A percentile compares a stretch with the other conserved stretches of the same genome.
These are phyloP conservation scores for Colletotrichum karsti DNA, from an alignment of 2,329 filamentous ascomycete genomes.

Conservation along the genomic window DNA sequence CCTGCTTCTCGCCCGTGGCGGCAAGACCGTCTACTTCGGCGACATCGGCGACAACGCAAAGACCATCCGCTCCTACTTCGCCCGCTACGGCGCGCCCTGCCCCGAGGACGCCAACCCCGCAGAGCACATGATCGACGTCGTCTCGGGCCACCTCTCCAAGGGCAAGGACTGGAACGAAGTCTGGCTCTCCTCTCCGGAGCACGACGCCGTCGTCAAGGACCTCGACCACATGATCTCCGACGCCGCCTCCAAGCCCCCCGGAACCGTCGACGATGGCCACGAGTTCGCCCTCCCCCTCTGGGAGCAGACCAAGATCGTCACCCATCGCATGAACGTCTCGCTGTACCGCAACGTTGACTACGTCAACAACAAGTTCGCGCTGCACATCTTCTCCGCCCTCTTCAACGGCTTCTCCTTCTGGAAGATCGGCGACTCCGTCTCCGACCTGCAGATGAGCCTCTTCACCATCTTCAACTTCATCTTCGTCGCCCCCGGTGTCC, in stretches of 20 bases:
- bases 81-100: slow-evolving; percentile 70
- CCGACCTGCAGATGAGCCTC: slow-evolving; percentile 61
- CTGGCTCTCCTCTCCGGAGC: slow-evolving; percentile 72
- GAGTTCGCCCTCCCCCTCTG: slow-evolving; percentile 77
- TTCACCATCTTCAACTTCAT: slow-evolving; percentile 72
- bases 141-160: slow-evolving; percentile 57
- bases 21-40: slow-evolving; percentile 74
- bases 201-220: slow-evolving; percentile 63
- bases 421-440: slow-evolving; percentile 61
- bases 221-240: slow-evolving; percentile 70
- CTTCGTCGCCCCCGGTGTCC: slow-evolving; percentile 66
- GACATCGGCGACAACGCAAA: slow-evolving; percentile 66
- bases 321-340: slow-evolving; percentile 67
- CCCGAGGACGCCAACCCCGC: slow-evolving; percentile 73
- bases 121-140: slow-evolving; percentile 76
- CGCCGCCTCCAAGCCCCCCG: slow-evolving; percentile 54
- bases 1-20: slow-evolving; percentile 70
- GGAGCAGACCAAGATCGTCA: slow-evolving; percentile 71
- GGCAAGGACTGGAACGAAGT: slow-evolving; percentile 72
- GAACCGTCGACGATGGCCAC: slow-evolving; percentile 58
- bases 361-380: slow-evolving; percentile 67
- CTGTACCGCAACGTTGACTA: slow-evolving; percentile 75
- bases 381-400: slow-evolving; percentile 63
- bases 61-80: slow-evolving; percentile 71
- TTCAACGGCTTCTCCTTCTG: slow-evolving; percentile 72